Base-by-base conservation (phyloP, 805 yeast genomes). In the Metschnikowia rubicola region DNA sequence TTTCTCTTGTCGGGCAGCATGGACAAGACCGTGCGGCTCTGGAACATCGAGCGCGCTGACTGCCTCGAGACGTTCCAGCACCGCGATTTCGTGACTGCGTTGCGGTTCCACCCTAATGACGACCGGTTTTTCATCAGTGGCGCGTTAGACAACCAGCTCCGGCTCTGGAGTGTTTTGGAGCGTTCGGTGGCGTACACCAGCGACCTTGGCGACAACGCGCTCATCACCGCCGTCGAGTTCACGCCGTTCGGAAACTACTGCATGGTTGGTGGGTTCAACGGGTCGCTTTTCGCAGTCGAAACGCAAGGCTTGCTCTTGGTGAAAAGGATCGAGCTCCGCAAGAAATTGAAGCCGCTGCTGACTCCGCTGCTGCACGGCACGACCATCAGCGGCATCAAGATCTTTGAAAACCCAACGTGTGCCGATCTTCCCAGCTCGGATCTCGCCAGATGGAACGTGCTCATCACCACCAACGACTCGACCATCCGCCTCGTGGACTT, bases 101-200 rank as follows among this genome's bases (percentile, higher is more conserved):
- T 86, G 3, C 77, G 75, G 42, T 91, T 91, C 63, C 96, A 88
- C 59, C 95, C 94, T 1, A 69, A 70, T 1, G 97, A 91, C 65
- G 97, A 91, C 61, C 66, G 97, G 21, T 91, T 91, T 61, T 88
- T 91, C 62, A 62, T 86, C 3, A 83, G 90, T 53, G 92, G 96
- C 6, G 85, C 92, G 43, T 68, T 90, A 52, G 96, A 89, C 58
- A 84, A 85, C 48, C 72, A 78, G 19, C 74, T 88, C 13, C 68
- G 95, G 46, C 63, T 91, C n/a, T 88, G 96, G 95, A 85, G 92
- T 1, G 83, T 91, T 28, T 71, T 90, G 39, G 97, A 91, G 47
- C 73, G 75, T 33, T 77, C 77, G 38, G 83, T 86, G 4, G 74
- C 84, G 8, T 86, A 68, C 60, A 55, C 54, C 12, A 61, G 52